These are phyloP conservation scores for Meredithiella fracta DNA, from an alignment of 2,329 filamentous ascomycete species.

Conservation along the genomic window DNA sequence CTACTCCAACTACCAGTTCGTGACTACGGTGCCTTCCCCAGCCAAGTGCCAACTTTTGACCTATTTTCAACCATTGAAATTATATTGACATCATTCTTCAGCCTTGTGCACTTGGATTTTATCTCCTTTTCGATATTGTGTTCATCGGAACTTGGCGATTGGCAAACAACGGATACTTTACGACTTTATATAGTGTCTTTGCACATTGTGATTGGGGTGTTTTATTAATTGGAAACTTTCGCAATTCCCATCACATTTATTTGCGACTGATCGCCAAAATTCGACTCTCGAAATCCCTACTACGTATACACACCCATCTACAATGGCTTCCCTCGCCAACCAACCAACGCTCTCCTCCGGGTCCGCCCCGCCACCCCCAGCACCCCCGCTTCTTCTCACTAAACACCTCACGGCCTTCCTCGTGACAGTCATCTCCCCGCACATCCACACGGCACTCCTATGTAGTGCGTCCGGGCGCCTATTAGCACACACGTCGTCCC, in stretches of 20 bases:
- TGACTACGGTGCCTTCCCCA: no score
- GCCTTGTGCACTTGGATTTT: background rate
- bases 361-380: constrained; percentile 26
- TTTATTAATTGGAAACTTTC: no score
- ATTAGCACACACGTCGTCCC: constrained; percentile 41
- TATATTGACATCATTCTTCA: background rate
- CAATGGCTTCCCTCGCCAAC: background rate
- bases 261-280: background rate
- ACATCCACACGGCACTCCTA: constrained; percentile 43
- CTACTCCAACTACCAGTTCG: no score
- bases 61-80: no score
- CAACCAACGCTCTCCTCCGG: constrained; percentile 17
- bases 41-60: no score
- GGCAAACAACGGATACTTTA: background rate
- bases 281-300: no score
- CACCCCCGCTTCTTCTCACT: constrained; percentile 44
- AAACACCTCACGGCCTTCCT: constrained; percentile 49
- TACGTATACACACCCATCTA: no score
- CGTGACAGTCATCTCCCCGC: constrained; percentile 37
- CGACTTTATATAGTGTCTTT: background rate
- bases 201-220: no score
- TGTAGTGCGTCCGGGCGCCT: constrained; percentile 45
- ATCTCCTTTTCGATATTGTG: background rate
- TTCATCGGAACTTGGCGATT: background rate
- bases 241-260: no score